Conservation (phyloP, 2,329 filamentous ascomycete species). For the Verticillium zaregamsianum region DNA sequence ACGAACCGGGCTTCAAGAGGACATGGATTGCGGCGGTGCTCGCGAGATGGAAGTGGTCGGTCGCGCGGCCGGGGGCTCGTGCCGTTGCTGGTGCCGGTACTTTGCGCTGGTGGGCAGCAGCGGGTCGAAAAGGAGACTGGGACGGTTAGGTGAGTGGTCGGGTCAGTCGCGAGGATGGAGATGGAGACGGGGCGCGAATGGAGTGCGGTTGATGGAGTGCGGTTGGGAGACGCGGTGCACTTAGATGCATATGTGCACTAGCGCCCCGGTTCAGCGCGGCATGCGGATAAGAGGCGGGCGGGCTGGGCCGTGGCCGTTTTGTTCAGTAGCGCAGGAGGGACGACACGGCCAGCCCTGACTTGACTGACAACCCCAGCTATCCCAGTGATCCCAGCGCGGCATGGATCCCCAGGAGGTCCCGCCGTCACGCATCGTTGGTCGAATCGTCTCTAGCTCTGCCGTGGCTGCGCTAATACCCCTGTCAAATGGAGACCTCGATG, state of each 20-base stretch:
- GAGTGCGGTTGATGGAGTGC: not conserved
- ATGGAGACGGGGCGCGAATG: not conserved
- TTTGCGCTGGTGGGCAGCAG: too few species aligned
- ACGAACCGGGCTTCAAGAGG: not conserved
- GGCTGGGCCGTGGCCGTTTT: not conserved
- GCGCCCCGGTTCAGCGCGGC: not conserved
- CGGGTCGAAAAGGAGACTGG: too few species aligned
- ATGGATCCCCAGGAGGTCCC: not conserved
- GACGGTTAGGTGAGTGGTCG: too few species aligned
- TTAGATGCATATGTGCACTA: not conserved
- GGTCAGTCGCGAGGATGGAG: not conserved
- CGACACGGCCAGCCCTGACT: not conserved
- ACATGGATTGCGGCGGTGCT: not conserved
- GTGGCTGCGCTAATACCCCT: slow-evolving; percentile 1
- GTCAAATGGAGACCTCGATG: not conserved
- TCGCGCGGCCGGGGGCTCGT: too few species aligned
- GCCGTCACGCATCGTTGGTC: not conserved
- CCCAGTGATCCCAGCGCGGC: not conserved
- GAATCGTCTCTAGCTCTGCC: not conserved
- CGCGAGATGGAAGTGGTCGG: not conserved
- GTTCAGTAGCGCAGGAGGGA: not conserved
- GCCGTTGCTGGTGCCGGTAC: too few species aligned
- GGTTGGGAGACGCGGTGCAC: not conserved
- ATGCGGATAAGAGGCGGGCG: not conserved
- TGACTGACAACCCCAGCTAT: not conserved